Percentiles rank a stretch among this genome's conserved stretches.
phyloP scores from a whole-genome alignment of 2,329 filamentous ascomycete species.

The Lachnellula hyalina region DNA sequence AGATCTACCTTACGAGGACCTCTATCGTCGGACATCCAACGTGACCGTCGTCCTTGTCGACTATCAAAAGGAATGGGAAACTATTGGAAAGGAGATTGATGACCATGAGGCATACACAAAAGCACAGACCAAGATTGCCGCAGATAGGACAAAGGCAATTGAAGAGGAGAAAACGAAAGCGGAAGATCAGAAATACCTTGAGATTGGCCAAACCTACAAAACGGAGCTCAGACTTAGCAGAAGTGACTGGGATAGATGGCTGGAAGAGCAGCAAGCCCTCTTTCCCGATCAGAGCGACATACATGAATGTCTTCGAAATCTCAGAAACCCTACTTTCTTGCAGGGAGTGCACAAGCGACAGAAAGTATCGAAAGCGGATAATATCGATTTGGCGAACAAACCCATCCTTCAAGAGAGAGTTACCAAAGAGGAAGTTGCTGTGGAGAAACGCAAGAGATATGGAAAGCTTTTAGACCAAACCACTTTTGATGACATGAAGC shows the following conservation, averaged over 20 bases:
- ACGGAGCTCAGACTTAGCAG: constrained; percentile 8
- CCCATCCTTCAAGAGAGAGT: constrained; percentile 19
- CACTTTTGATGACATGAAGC: constrained; percentile 41
- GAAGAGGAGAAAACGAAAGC: constrained; percentile 16
- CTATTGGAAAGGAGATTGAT: constrained; percentile 22
- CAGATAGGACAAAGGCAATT: constrained; percentile 10
- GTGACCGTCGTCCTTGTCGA: constrained; percentile 16
- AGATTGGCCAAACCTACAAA: constrained; percentile 2
- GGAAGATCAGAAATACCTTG: constrained; percentile 13
- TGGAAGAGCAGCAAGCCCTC: constrained; percentile 7
- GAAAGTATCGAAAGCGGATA: constrained; percentile 9
- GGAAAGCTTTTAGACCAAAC: constrained; percentile 21
- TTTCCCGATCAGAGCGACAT: constrained; percentile 3
- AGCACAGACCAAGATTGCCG: constrained; percentile 12
- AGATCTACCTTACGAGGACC: constrained; percentile 21
- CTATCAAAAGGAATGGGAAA: constrained; percentile 26
- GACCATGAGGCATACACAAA: constrained; percentile 19
- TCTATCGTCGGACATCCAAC: constrained; percentile 21
- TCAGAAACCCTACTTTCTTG: constrained; percentile 5
- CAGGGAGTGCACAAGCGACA: constrained; percentile 10
- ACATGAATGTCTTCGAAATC: constrained; percentile 8
- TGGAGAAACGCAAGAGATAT: constrained; percentile 20
- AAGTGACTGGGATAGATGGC: constrained; percentile 8
- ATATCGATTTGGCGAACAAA: constrained; percentile 16
- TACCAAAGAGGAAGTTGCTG: constrained; percentile 23